Conservation (phyloP, 148 eudicot species). For the Bassia scoparia region DNA sequence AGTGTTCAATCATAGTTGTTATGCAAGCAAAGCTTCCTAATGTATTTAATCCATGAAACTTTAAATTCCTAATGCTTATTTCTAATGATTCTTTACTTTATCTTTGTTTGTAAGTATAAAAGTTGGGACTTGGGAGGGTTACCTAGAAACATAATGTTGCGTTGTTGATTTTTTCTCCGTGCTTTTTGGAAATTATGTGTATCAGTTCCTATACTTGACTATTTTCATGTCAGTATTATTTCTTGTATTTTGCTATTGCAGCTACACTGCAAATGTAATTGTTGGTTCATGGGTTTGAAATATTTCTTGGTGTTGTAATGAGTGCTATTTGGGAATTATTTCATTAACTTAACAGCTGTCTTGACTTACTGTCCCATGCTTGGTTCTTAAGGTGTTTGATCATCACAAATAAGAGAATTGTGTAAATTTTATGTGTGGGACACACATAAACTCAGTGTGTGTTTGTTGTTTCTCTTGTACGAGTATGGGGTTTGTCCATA, state of each 20-base stretch:
- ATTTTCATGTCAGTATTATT: too few species aligned
- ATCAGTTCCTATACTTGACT: too few species aligned
- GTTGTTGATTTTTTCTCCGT: too few species aligned
- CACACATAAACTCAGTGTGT: too few species aligned
- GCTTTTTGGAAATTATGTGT: not conserved
- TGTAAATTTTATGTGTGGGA: too few species aligned
- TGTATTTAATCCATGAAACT: slow-evolving; percentile 2
- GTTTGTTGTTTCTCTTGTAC: too few species aligned
- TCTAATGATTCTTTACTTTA: not conserved
- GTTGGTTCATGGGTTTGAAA: not conserved
- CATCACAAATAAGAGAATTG: not conserved
- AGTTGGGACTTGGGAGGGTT: not conserved
- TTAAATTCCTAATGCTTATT: not conserved
- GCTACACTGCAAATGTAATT: not conserved
- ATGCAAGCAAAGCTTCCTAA: not conserved
- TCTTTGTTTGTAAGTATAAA: not conserved
- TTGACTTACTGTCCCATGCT: not conserved
- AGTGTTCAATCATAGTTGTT: not conserved
- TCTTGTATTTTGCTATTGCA: not conserved
- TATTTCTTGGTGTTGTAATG: not conserved
- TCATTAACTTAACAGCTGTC: not conserved
- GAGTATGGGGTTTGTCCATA: too few species aligned
- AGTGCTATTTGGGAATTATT: not conserved
- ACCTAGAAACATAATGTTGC: not conserved
- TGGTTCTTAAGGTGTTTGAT: not conserved